Conservation (phyloP, 192 early-diverging fungal genomes). For the Entomortierella lignicola region DNA sequence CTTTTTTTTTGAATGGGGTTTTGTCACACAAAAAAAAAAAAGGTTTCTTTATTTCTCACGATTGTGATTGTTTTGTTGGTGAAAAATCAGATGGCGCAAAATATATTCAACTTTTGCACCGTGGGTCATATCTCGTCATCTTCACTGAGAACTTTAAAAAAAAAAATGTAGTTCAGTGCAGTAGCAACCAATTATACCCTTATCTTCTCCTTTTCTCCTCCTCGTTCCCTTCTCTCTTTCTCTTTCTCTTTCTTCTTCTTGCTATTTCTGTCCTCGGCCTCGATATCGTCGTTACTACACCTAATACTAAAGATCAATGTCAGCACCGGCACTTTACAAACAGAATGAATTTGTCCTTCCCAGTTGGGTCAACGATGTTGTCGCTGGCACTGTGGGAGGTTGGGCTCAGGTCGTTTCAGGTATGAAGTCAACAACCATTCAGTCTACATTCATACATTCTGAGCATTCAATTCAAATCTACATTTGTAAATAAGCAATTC, state of each 20-base stretch:
- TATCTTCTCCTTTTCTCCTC: neutral
- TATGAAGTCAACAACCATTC: slow-evolving; percentile 6
- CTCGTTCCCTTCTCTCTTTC: neutral
- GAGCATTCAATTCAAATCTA: too few species aligned
- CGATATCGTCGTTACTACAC: neutral
- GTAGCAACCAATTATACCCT: too few species aligned
- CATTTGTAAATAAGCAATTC: too few species aligned
- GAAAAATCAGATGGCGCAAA: too few species aligned
- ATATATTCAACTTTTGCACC: too few species aligned
- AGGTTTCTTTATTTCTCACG: too few species aligned
- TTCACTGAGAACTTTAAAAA: neutral
- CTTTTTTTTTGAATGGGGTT: too few species aligned
- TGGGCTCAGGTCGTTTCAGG: slow-evolving; percentile 78
- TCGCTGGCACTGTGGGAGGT: slow-evolving; percentile 74
- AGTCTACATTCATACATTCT: too few species aligned
- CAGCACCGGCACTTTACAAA: slow-evolving; percentile 14
- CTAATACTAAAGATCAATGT: slow-evolving; percentile 2
- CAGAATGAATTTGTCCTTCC: slow-evolving; percentile 49
- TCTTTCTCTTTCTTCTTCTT: neutral
- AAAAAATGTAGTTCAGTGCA: too few species aligned
- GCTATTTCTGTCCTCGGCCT: too few species aligned
- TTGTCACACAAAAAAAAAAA: too few species aligned
- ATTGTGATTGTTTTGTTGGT: too few species aligned
- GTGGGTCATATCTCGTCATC: neutral
- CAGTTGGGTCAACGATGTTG: slow-evolving; percentile 62